These are phyloP conservation scores for Lenzites betulinus DNA, from an alignment of 768 basidiomycete species.

Conservation along the genomic window DNA sequence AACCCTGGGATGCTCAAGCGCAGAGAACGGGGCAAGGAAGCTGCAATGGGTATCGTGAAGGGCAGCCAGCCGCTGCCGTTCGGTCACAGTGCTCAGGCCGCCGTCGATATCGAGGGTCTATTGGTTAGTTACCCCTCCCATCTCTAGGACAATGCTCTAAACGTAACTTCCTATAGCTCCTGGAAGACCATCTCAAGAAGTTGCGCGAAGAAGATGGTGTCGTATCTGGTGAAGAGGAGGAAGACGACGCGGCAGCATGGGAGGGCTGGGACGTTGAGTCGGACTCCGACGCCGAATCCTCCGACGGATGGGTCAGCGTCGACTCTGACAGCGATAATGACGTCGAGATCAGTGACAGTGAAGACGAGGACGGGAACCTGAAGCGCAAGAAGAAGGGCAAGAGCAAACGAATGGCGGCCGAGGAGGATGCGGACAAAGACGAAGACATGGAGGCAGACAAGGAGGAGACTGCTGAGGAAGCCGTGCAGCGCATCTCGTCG, in stretches of 20 bases:
- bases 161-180: conserved; percentile 50
- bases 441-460: conserved; percentile 46
- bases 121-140: conserved; percentile 50
- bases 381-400: conserved; percentile 22
- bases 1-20: conserved; percentile 91
- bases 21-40: conserved; percentile 91
- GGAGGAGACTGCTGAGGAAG: conserved; percentile 26
- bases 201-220: conserved; percentile 62
- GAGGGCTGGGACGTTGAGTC: conserved; percentile 88
- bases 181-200: conserved; percentile 83
- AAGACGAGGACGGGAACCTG: conserved; percentile 57
- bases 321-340: conserved; percentile 64
- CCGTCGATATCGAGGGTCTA: conserved; percentile 88
- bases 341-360: conserved; percentile 84
- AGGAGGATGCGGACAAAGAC: conserved; percentile 63
- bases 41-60: conserved; percentile 69
- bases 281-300: conserved; percentile 52
- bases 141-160: not conserved
- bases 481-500: conserved; percentile 52
- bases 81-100: conserved; percentile 74
- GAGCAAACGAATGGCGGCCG: conserved; percentile 36
- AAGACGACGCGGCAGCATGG: conserved; percentile 75
- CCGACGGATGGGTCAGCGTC: conserved; percentile 81
- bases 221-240: conserved; percentile 49
- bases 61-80: conserved; percentile 75